Evolutionary conservation across 139 green algal genomes (phyloP), one percentile per base, ranked within the genome.

Genomic region (Chlamydomonas eustigma): DNA sequence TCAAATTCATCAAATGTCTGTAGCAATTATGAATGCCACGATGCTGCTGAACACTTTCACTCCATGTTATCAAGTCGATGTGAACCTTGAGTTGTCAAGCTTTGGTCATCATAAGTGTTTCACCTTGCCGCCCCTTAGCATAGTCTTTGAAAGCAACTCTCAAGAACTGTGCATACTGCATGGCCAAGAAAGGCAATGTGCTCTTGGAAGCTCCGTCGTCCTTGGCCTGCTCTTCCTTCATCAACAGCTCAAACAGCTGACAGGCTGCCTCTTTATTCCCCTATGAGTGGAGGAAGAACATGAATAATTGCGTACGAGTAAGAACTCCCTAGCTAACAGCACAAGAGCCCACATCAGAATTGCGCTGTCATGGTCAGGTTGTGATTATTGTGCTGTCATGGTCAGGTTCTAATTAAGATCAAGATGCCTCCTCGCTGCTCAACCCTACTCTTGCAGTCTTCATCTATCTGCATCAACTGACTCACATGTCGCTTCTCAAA

Each of bases 111-210:
- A n/a, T n/a, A n/a, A n/a, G n/a, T n/a, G n/a, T n/a, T 4, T 44
- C 30, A 38, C 50, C 28, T 3, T 69, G 3, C n/a, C 52, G 52
- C 4, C 52, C 71, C 39, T 67, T 76, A 8, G 30, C 63, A 22
- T 30, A 39, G 51, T 90, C 76, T 28, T 58, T 34, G 4, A 75
- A 72, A 12, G 74, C 67, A 37, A 67, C 50, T 31, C 77, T 39
- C 75, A 93, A 36, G 71, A 92, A 93, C 70, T 90, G 84, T 3
- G 87, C 88, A 50, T 91, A 91, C 51, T 90, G 84, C 64, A 95
- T 71, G 28, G 64, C 51, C 30, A 94, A 51, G 66, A 85, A 89
- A 25, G 69, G 75, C 73, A 87, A 83, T 39, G 81, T 82, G 67
- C 79, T 75, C 50, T 71, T 79, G 0, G 30, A 36, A 0, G 58